Evolutionary conservation across 345 rosid species (phyloP), one percentile per base, ranked within the genome.

Genomic region (Camelina sativa): DNA sequence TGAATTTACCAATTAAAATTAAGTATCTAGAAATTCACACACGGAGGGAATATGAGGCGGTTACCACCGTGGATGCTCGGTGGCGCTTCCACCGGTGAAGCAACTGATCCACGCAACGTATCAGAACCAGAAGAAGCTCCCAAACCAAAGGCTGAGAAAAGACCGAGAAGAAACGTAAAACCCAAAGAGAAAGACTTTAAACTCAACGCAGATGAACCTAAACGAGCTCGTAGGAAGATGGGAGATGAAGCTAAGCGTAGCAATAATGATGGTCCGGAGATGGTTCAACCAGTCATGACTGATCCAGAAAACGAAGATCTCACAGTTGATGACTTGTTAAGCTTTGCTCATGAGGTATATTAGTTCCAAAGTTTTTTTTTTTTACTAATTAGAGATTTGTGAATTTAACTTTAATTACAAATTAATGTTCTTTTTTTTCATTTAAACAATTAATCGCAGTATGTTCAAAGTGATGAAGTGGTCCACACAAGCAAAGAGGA

Each of bases 21-120:
- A 11, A 4, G 2, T 20, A 6, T 52, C 32, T 4, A 54, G 2
- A 25, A 54, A 25, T 13, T 55, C 2, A 8, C 60, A 25, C 19
- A 28, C 60, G 20, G 61, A 4, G 17, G 50, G 62, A 65, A 48
- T 50, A 30, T 22, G 73, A 71, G 76, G 76, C 76, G 80, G 68
- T 72, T 72, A 65, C 80, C 77, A 12, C 73, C 80, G 63, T 77
- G 80, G 80, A 77, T 77, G 73, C 4, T 58, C 13, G 32, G 56
- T 37, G 80, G 63, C 50, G 76, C 68, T 1, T 55, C 80, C 0
- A 23, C 75, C 65, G 75, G 7, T 41, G 75, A 25, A 46, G 3
- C 76, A 8, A 32, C 35, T 0, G 41, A 35, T 1, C 0, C 63
- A 32, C 20, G 12, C 51, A 68, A 68, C 30, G 4, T 19, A 2